Conservation (phyloP, 2,329 filamentous ascomycete genomes). For the Colletotrichum tabaci region DNA sequence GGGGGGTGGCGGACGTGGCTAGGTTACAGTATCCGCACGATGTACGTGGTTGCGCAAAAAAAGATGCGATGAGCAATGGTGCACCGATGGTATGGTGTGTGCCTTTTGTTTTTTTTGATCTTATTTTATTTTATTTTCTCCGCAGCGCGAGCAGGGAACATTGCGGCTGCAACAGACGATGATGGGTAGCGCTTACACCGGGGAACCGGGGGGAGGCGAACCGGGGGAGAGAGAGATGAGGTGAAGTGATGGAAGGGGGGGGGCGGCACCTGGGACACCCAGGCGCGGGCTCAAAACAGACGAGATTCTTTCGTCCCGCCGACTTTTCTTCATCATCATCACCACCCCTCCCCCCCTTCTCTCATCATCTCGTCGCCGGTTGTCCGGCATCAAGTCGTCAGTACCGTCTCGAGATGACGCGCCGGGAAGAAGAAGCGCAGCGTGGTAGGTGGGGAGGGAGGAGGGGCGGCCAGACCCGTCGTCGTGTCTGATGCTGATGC, state of each 20-base stretch:
- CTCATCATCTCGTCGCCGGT: background rate
- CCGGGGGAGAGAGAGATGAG: conserved; percentile 6
- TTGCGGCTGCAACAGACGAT: conserved; percentile 20
- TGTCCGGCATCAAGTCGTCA: background rate
- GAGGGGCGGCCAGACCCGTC: too few species aligned
- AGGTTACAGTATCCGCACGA: background rate
- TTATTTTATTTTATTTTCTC: background rate
- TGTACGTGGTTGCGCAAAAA: background rate
- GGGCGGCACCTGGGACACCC: background rate
- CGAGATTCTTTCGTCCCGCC: background rate
- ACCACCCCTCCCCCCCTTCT: too few species aligned
- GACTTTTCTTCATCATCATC: too few species aligned
- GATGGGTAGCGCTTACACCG: conserved; percentile 27
- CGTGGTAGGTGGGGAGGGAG: background rate
- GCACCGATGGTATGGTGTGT: background rate
- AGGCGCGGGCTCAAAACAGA: background rate
- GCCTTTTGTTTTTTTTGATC: background rate
- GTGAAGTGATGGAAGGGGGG: background rate
- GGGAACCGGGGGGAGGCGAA: conserved; percentile 33
- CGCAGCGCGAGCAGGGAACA: conserved; percentile 7
- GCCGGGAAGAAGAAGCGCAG: conserved; percentile 1
- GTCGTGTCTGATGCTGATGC: too few species aligned
- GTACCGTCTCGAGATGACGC: background rate
- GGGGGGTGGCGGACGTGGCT: too few species aligned
- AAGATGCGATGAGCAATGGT: background rate